phyloP scores from a whole-genome alignment of 257 asterid genomes.

The Lantana camara region DNA sequence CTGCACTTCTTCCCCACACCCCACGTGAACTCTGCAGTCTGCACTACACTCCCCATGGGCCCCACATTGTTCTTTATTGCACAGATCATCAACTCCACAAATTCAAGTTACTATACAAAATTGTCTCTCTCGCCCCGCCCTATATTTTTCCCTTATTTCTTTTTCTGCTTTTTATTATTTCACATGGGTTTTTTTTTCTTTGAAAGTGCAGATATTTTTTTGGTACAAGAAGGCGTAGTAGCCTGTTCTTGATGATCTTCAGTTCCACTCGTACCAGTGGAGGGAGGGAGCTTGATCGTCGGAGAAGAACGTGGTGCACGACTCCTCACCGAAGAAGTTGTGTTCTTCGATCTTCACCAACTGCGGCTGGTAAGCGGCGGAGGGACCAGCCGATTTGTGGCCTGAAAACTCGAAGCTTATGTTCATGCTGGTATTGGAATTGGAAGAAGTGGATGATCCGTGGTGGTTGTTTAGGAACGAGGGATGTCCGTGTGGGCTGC shows the following conservation, averaged over 20 bases:
- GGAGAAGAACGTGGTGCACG: slow-evolving; percentile 70
- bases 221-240: no score
- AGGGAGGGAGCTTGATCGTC: slow-evolving; percentile 91
- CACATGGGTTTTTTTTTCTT: not conserved
- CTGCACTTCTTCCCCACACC: no score
- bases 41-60: not conserved
- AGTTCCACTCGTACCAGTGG: slow-evolving; percentile 83
- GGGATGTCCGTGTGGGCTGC: slow-evolving; percentile 36
- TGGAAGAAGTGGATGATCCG: slow-evolving; percentile 18
- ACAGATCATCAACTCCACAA: no score
- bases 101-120: slow-evolving; percentile 47
- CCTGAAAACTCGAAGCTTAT: slow-evolving; percentile 30
- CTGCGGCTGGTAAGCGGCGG: slow-evolving; percentile 46
- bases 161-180: not conserved
- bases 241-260: slow-evolving; percentile 34
- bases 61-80: no score
- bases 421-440: not conserved
- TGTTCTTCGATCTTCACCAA: slow-evolving; percentile 86
- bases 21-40: no score
- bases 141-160: no score
- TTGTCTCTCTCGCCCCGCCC: not conserved
- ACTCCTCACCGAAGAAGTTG: slow-evolving; percentile 75
- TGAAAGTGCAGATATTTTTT: not conserved
- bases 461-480: slow-evolving; percentile 6
- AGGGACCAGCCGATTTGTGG: not conserved